Percentiles rank a stretch among this genome's conserved stretches.
phyloP scores from a whole-genome alignment of 768 basidiomycete genomes.

The Auricularia cornea region DNA sequence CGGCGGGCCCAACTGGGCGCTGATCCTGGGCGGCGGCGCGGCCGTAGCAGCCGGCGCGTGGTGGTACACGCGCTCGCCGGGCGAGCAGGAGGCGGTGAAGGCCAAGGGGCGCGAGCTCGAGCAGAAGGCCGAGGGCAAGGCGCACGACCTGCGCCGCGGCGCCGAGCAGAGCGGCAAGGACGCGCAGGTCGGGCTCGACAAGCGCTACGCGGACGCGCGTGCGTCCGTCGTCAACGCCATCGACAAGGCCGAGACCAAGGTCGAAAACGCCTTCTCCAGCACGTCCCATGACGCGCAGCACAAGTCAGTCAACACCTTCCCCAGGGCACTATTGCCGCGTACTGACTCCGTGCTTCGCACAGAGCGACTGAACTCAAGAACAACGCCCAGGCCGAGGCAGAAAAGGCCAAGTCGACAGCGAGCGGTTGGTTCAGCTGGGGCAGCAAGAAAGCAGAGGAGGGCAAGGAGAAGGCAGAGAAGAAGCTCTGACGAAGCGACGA shows the following conservation, averaged over 20 bases:
- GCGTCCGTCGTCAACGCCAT: background rate
- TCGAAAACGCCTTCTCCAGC: background rate
- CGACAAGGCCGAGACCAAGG: background rate
- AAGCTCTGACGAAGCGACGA: background rate
- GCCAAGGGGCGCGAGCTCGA: background rate
- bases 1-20: background rate
- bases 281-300: background rate
- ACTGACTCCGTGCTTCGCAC: background rate
- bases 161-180: background rate
- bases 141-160: background rate
- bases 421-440: background rate
- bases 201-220: background rate
- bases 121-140: background rate
- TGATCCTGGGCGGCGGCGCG: background rate
- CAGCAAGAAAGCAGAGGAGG: background rate
- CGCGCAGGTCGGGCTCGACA: background rate
- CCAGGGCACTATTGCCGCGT: background rate
- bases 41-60: background rate
- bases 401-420: background rate
- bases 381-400: background rate
- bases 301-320: background rate
- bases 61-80: background rate
- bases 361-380: background rate
- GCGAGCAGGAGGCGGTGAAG: background rate
- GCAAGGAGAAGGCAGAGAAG: background rate